These are phyloP conservation scores for thale cress (Arabidopsis thaliana) DNA, from an alignment of 345 rosid genomes.

Conservation along the genomic window DNA sequence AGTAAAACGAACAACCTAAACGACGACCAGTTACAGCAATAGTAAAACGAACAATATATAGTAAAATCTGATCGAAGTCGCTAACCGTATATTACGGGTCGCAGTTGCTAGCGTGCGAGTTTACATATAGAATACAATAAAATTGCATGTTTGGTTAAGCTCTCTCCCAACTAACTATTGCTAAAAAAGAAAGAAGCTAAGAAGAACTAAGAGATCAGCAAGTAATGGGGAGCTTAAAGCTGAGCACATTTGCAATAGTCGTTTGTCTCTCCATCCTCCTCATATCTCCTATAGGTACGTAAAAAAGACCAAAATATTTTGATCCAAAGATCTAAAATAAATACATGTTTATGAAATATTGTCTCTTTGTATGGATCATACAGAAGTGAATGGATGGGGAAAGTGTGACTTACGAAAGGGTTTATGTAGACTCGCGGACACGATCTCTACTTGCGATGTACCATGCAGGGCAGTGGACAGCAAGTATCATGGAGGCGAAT, in stretches of 20 bases:
- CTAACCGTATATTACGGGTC: too few relatives aligned
- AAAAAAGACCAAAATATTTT: background rate
- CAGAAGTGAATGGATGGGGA: background rate
- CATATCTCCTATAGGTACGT: background rate
- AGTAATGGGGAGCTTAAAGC: background rate
- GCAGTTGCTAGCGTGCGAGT: too few relatives aligned
- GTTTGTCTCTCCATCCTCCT: slow-evolving; percentile 1
- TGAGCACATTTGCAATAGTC: background rate
- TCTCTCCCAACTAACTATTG: background rate
- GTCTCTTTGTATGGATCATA: background rate
- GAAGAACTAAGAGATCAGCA: too few relatives aligned
- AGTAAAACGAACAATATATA: too few relatives aligned
- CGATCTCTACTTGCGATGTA: background rate
- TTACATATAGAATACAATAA: too few relatives aligned
- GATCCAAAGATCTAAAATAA: background rate
- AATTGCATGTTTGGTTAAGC: too few relatives aligned
- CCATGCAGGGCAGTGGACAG: background rate
- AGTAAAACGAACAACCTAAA: too few relatives aligned
- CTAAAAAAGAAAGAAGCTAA: background rate
- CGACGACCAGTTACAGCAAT: too few relatives aligned
- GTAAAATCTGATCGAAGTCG: too few relatives aligned
- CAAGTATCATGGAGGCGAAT: background rate
- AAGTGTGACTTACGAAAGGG: background rate
- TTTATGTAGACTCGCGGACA: background rate
- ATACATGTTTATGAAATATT: background rate